Base-by-base conservation (phyloP, 2,329 filamentous ascomycete genomes). In the Cercospora brassicicola region DNA sequence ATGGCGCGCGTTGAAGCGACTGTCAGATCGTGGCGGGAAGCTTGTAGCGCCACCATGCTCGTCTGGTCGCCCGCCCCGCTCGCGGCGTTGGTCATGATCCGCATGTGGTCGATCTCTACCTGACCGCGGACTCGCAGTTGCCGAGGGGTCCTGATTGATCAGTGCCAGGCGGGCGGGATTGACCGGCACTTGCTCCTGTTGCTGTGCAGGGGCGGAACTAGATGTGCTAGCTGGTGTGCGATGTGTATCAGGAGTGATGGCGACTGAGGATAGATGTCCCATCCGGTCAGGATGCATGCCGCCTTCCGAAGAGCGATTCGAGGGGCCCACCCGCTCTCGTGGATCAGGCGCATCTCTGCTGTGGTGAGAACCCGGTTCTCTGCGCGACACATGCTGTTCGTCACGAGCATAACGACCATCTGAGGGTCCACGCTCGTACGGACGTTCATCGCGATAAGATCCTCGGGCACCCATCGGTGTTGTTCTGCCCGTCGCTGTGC, bases 151-250 rank as follows among this genome's bases (percentile, higher is more conserved):
- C 31, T 59, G 63, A 39, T 79, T 77, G 51, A 84, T 81, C 39
- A 82, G 67, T 13, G 81, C 80, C 67, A 81, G 77, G 20, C 82
- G 81, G 18, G 79, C 81, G 10, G 82, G 81, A 64, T 83, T 82
- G 48, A 83, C 77, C 26, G 61, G 31, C 15, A 64, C 62, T 61
- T 61, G 68, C 36, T 66, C 70, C 36, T 66, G 68, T 23, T 62
- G 62, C 15, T 60, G 65, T 7, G 60, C 30, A 28, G 69, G 64
- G 7, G 57, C 62, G 13, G 65, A 39, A 42, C 62, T 39, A 2
- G 64, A 48, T 13, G 59, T 65, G 6, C 62, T 62, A 6, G 68
- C 62, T 26, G 68, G 48, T 26, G 67, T 20, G 26, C 66, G 67
- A 31, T 68, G 70, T 28, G 20, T 59, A 10, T 69, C 71, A n/a